Base-by-base conservation (phyloP, 208 protist species). In the Tritrichomonas foetus region DNA sequence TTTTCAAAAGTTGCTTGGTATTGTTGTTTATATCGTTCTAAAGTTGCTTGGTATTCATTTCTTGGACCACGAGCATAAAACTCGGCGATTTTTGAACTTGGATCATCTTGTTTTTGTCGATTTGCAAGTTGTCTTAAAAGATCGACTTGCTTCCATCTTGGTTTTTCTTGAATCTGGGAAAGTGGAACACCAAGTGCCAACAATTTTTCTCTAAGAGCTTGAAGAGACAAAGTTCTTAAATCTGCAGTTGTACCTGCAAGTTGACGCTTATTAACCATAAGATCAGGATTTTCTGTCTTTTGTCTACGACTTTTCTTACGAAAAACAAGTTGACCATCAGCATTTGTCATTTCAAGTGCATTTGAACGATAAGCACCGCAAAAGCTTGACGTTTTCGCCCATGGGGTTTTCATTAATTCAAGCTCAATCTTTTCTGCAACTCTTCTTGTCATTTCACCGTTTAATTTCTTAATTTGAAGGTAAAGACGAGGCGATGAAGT, bases 331-430 rank as follows among this genome's bases (percentile, higher is more conserved):
- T 57, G 47, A 39, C 47, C 78, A 61, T 89, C 78, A 30, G 78
- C 78, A 89, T 49, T 44, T 57, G 20, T 33, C 3, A 57, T 50
- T 61, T 89, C 78, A 25, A 89, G 53, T 27, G 47, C 13, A 20
- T 36, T n/a, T n/a, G 41, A 44, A 39, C 39, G 41, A 16, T 57
- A 89, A 13, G 78, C 78, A 11, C 47, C 47, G 33, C 16, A 39
- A n/a, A 89, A 89, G 47, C 44, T 89, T 39, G 33, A 27, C 0
- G 78, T 89, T 55, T 49, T 49, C 2, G 78, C 41, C 78, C 78
- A 89, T 57, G 78, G 78, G 2, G 78, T 89, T 61, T 89, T 89
- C 78, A 89, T 89, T 2, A 89, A 33, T 30, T 89, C 78, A 20
- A 89, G 41, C 36, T 89, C 78, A 16, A 89, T 89, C 16, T 89